Evolutionary conservation across 2,329 filamentous ascomycete genomes (phyloP), one percentile per base, ranked within the genome.

Genomic region (Trichoderma citrinoviride): DNA sequence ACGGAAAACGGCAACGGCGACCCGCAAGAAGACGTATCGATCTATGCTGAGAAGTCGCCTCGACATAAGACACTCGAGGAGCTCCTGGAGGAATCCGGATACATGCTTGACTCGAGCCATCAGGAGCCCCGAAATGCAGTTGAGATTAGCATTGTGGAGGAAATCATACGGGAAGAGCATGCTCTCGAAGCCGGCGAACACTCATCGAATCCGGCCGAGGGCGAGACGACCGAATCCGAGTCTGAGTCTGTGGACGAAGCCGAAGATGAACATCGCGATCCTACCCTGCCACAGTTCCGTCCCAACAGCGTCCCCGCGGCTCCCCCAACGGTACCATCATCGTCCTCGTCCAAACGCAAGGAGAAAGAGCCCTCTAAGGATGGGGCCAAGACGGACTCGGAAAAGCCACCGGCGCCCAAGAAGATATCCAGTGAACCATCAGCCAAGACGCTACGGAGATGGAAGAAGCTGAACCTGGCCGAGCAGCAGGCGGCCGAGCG

Each of bases 401-500:
- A 54, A 17, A 40, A 52, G 12, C 21, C 40, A 29, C 63, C 62
- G 17, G 7, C 41, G n/a, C 6, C 37, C 7, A 49, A 15, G 3
- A 52, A 54, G 23, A 19, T 57, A 2, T 66, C 67, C 8, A 66
- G 66, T 44, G 70, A 74, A 27, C 71, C 75, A 0, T 67, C 72
- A 2, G 57, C 67, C 3, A 70, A 72, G 40, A 80, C 73, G 33
- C 73, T 87, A 17, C 69, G 78, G 27, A 72, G 77, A 29, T 86
- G 82, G 82, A 85, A 83, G 71, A 74, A 76, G 29, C 79, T 93
- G 7, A 87, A 90, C 69, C 74, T 83, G 17, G 84, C 89, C 0
- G 91, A 95, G 72, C 79, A 82, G 43, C 87, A 93, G 73, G 89
- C 91, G 2, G 82, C 82, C 64, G 80, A 83, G 65, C 83, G 92